phyloP scores from a whole-genome alignment of 805 yeast species.

The Starmerella kuoi region DNA sequence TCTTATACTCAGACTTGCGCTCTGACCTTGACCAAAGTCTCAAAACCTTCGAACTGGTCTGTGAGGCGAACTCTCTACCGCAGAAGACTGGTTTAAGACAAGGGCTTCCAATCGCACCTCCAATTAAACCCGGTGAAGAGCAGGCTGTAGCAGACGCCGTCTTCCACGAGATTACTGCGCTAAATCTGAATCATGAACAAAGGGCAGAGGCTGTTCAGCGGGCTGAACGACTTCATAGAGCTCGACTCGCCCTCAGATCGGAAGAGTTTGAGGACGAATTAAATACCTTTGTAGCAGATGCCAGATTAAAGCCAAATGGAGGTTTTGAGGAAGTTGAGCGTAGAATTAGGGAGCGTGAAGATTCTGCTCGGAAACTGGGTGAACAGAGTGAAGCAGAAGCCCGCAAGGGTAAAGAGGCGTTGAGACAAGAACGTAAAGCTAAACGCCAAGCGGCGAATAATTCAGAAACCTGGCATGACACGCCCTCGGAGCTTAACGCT shows the following conservation, averaged over 20 bases:
- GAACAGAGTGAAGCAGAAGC: constrained; percentile 25
- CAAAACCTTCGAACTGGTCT: constrained; percentile 68
- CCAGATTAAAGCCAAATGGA: constrained; percentile 66
- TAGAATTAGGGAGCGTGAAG: constrained; percentile 45
- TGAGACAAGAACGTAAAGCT: constrained; percentile 18
- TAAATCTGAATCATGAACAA: constrained; percentile 72
- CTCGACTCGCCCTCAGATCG: constrained; percentile 47
- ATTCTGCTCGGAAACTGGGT: constrained; percentile 47
- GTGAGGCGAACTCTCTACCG: constrained; percentile 17
- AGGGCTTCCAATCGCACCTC: constrained; percentile 32
- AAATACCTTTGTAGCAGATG: constrained; percentile 69
- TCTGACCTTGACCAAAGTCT: constrained; percentile 71
- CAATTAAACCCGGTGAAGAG: constrained; percentile 23
- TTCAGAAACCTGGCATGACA: neutral
- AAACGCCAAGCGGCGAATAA: constrained; percentile 1
- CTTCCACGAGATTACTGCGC: constrained; percentile 60
- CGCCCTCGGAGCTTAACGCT: neutral
- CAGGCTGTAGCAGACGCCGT: constrained; percentile 38
- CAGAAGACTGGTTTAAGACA: neutral
- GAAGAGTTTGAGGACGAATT: constrained; percentile 76
- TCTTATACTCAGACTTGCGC: constrained; percentile 59
- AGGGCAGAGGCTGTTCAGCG: constrained; percentile 79
- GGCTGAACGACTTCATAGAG: constrained; percentile 70
- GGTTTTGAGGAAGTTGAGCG: constrained; percentile 82
- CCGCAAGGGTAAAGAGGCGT: constrained; percentile 14